Percentiles rank a stretch among this genome's conserved stretches.
Evolutionary conservation across 805 yeast species (phyloP).

Genomic region (Saturnispora serradocipensis): DNA sequence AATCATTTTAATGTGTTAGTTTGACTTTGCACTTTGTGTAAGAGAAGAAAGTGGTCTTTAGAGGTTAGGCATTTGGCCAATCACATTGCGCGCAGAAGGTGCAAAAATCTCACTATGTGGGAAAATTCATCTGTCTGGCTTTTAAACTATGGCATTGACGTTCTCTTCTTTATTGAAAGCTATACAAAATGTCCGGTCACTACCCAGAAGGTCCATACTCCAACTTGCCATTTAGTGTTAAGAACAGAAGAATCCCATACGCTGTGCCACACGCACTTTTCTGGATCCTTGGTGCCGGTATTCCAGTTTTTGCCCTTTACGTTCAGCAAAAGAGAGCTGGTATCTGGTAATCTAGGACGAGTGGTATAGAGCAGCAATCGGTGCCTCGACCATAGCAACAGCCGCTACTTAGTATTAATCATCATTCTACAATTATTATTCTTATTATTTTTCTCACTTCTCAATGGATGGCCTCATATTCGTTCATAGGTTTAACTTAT

Average conservation of each 20-base stretch:
- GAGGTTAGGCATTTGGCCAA: constrained; percentile 8
- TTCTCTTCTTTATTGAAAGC: not conserved
- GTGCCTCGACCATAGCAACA: not conserved
- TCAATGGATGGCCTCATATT: not conserved
- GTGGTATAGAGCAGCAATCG: too few species aligned
- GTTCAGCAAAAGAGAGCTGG: constrained; percentile 90
- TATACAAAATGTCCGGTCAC: constrained; percentile 20
- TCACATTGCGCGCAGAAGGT: constrained; percentile 8
- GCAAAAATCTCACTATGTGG: not conserved
- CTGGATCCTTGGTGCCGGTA: constrained; percentile 57
- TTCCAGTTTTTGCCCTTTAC: constrained; percentile 71
- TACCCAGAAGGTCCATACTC: constrained; percentile 80
- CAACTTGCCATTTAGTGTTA: constrained; percentile 91
- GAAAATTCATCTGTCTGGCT: not conserved
- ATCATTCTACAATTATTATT: not conserved
- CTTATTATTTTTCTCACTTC: not conserved
- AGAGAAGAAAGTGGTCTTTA: constrained; percentile 1
- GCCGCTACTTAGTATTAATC: not conserved
- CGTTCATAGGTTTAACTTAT: not conserved
- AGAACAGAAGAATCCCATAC: constrained; percentile 86
- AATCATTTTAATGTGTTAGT: constrained; percentile 46
- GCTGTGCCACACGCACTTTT: constrained; percentile 74
- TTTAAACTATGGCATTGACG: not conserved
- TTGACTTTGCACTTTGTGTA: constrained; percentile 5
- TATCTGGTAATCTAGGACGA: constrained; percentile 25